phyloP scores from a whole-genome alignment of 371 early-diverging fungal species.

The Thermomucor indicae-seudaticae region DNA sequence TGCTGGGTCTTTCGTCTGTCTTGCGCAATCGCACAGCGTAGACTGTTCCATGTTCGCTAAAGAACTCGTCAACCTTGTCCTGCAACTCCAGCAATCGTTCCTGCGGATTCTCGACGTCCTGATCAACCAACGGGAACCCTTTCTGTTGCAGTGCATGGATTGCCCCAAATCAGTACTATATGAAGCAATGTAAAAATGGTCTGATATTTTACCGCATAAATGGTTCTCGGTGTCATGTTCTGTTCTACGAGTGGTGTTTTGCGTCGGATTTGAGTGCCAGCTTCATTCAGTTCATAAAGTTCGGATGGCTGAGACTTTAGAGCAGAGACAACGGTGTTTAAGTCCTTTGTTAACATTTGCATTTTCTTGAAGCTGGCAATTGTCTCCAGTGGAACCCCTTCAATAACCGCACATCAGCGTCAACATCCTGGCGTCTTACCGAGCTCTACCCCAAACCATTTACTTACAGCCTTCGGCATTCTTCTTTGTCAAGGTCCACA shows the following conservation, averaged over 20 bases:
- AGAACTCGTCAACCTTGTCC: constrained; percentile 56
- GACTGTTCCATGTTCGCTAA: constrained; percentile 46
- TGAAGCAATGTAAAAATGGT: not conserved
- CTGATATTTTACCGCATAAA: constrained; percentile 49
- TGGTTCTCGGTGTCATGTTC: constrained; percentile 45
- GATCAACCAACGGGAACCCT: constrained; percentile 50
- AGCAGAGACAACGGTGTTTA: constrained; percentile 49
- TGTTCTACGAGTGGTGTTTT: constrained; percentile 42
- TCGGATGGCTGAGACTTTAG: constrained; percentile 47
- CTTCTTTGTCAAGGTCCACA: constrained; percentile 52
- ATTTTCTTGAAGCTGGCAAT: constrained; percentile 71
- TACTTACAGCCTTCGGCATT: constrained; percentile 58
- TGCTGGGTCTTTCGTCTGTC: constrained; percentile 39
- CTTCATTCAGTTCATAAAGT: constrained; percentile 57
- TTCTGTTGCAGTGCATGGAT: constrained; percentile 29
- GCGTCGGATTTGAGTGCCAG: constrained; percentile 56
- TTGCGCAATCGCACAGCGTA: constrained; percentile 62
- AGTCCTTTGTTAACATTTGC: constrained; percentile 53
- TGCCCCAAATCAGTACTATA: not conserved
- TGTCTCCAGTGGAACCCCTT: constrained; percentile 51
- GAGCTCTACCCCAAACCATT: not conserved
- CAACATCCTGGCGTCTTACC: not conserved
- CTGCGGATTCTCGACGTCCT: constrained; percentile 16
- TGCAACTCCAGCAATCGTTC: constrained; percentile 48
- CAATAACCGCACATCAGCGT: not conserved